phyloP scores from a whole-genome alignment of 768 basidiomycete genomes.

The Daedalea quercina region DNA sequence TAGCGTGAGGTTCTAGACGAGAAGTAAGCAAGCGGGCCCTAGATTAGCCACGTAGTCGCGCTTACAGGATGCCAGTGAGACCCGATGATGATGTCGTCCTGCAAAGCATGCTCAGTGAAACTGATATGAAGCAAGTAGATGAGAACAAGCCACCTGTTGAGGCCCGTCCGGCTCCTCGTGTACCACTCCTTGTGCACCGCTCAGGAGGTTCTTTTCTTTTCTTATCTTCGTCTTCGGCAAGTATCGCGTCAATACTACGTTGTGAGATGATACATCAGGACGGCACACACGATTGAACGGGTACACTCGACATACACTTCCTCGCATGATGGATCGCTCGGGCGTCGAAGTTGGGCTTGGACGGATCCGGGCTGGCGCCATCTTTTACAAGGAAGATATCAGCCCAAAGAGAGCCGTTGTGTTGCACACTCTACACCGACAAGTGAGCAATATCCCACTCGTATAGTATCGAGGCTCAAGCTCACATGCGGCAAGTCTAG shows the following conservation, averaged over 20 bases:
- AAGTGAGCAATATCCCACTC: background rate
- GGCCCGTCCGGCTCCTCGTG: constrained; percentile 47
- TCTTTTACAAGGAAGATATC: constrained; percentile 72
- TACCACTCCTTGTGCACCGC: constrained; percentile 30
- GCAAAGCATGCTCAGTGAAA: constrained; percentile 4
- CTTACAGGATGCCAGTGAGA: constrained; percentile 80
- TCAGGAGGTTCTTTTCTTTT: constrained; percentile 78
- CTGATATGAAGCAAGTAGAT: background rate
- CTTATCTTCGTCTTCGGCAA: constrained; percentile 62
- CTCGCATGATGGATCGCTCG: constrained; percentile 61
- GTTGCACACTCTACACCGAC: constrained; percentile 55
- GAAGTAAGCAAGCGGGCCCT: constrained; percentile 1
- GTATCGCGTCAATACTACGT: constrained; percentile 86
- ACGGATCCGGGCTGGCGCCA: constrained; percentile 59
- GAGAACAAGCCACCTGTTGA: background rate
- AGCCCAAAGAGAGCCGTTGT: constrained; percentile 78
- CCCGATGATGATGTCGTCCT: constrained; percentile 61
- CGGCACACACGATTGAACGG: background rate
- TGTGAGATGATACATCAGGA: background rate
- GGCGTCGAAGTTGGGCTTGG: constrained; percentile 43
- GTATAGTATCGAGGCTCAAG: background rate
- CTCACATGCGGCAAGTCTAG: constrained; percentile 65
- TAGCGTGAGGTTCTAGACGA: constrained; percentile 73
- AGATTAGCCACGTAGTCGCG: background rate
- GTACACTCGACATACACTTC: constrained; percentile 49